Evolutionary conservation across 1,284 basidiomycete genomes (phyloP).

Genomic region (Bondarzewia mesenterica): DNA sequence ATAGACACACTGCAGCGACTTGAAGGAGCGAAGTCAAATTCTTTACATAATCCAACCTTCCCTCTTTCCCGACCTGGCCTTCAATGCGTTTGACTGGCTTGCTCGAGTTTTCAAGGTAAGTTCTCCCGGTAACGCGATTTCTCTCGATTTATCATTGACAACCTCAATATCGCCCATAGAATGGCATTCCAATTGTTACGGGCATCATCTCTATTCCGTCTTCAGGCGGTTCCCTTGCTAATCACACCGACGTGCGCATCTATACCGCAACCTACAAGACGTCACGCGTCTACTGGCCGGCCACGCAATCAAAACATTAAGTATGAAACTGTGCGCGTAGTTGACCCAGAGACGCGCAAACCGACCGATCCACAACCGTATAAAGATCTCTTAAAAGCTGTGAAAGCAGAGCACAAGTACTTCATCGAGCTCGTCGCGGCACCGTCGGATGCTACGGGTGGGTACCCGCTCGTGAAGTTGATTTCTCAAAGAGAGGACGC

Average conservation of each 20-base stretch:
- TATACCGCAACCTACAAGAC: too few relatives aligned
- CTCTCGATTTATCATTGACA: not conserved
- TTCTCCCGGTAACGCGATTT: not conserved
- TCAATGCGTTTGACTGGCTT: too few relatives aligned
- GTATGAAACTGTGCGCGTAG: constrained; percentile 34
- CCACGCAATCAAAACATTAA: constrained; percentile 19
- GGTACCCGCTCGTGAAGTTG: constrained; percentile 38
- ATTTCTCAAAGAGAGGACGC: constrained; percentile 33
- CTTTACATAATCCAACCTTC: too few relatives aligned
- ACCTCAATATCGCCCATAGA: not conserved
- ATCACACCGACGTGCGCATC: not conserved
- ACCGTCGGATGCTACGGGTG: constrained; percentile 28
- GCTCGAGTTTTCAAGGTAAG: too few relatives aligned
- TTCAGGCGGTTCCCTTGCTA: not conserved
- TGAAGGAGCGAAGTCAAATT: too few relatives aligned
- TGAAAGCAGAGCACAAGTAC: constrained; percentile 19
- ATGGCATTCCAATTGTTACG: not conserved
- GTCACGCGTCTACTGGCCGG: not conserved
- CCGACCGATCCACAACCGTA: constrained; percentile 29
- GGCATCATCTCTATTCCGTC: not conserved
- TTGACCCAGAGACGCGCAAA: constrained; percentile 38
- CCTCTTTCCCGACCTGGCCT: too few relatives aligned
- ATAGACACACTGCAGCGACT: not conserved
- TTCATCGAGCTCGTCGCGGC: constrained; percentile 41
- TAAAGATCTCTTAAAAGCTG: constrained; percentile 26